Conservation (phyloP, 192 early-diverging fungal genomes). For the Podila horticola region DNA sequence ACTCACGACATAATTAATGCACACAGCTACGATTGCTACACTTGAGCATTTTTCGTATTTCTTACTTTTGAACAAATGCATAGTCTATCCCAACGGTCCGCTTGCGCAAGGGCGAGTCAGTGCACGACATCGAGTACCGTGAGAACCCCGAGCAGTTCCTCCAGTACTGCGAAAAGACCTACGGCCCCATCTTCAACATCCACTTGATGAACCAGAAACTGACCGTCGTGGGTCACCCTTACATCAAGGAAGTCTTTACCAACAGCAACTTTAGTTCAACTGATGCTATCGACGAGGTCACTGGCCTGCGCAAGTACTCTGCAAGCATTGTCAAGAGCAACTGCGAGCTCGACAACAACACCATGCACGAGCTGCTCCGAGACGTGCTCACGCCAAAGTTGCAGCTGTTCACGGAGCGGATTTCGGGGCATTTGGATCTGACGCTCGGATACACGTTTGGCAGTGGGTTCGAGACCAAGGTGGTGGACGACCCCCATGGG, state of each 20-base stretch:
- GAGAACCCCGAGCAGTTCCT: conserved; percentile 12
- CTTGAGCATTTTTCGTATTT: too few species aligned
- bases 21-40: background rate
- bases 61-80: background rate
- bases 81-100: conserved; percentile 24
- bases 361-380: conserved; percentile 28
- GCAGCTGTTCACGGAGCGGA: conserved; percentile 18
- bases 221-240: conserved; percentile 33
- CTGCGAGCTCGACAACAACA: conserved; percentile 2
- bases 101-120: conserved; percentile 19
- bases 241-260: conserved; percentile 43
- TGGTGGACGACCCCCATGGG: conserved; percentile 1
- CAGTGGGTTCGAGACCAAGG: conserved; percentile 22
- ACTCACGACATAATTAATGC: background rate
- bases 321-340: conserved; percentile 21
- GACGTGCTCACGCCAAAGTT: conserved; percentile 41
- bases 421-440: conserved; percentile 25
- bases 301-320: conserved; percentile 12
- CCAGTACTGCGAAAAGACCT: background rate
- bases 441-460: conserved; percentile 20
- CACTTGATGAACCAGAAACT: background rate
- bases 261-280: conserved; percentile 18
- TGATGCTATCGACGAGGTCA: conserved; percentile 36
- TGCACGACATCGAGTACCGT: conserved; percentile 28
- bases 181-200: conserved; percentile 32